A percentile compares a stretch with the other conserved stretches of the same genome.
Evolutionary conservation across 805 yeast species (phyloP).

Genomic region (Hermanozyma aechmeae): DNA sequence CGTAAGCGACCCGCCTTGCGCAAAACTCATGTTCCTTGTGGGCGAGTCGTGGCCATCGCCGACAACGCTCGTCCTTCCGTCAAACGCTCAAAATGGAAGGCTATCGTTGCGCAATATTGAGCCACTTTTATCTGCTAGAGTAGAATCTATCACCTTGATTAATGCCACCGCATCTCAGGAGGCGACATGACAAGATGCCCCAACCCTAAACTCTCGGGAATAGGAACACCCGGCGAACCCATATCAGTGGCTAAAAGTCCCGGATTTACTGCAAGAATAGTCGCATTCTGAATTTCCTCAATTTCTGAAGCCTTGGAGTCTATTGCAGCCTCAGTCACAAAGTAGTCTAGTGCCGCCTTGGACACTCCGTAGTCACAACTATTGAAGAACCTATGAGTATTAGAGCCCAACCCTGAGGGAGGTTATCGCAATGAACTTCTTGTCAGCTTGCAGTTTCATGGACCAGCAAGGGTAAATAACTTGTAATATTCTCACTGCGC

Average conservation of each 20-base stretch:
- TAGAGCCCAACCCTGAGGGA: too few relatives aligned
- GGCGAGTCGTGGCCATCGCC: too few relatives aligned
- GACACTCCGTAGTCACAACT: constrained; percentile 24
- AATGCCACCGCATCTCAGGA: constrained; percentile 11
- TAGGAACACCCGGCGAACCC: not conserved
- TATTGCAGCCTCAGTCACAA: constrained; percentile 13
- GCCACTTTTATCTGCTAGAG: constrained; percentile 15
- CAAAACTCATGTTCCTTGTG: too few relatives aligned
- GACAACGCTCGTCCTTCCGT: too few relatives aligned
- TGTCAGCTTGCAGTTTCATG: constrained; percentile 5
- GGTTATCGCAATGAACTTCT: too few relatives aligned
- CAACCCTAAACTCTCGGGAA: too few relatives aligned
- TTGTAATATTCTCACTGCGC: constrained; percentile 17
- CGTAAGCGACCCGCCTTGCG: too few relatives aligned
- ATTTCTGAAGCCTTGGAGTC: constrained; percentile 16
- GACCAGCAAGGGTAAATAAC: constrained; percentile 17
- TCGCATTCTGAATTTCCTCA: constrained; percentile 4
- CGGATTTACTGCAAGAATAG: not conserved
- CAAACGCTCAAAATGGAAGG: too few relatives aligned
- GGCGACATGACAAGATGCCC: too few relatives aligned
- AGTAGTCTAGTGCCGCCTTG: constrained; percentile 28
- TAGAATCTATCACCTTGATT: constrained; percentile 8
- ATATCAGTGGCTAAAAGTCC: constrained; percentile 1
- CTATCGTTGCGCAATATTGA: constrained; percentile 16
- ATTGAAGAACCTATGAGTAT: too few relatives aligned